Evolutionary conservation across 78 protist species (phyloP).

Genomic region (Dictyostelium intermedium): DNA sequence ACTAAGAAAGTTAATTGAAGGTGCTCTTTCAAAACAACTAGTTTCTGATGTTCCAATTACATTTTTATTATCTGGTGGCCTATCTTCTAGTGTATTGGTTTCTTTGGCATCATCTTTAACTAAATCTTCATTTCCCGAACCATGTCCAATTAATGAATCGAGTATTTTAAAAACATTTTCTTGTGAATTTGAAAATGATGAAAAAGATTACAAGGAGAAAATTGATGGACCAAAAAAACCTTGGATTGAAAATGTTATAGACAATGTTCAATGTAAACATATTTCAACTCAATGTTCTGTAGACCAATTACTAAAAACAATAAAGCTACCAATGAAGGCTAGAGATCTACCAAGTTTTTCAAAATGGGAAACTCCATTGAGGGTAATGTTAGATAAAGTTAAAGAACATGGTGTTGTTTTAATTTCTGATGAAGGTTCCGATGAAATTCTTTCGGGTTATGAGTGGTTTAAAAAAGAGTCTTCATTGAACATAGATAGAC

Average conservation of each 20-base stretch:
- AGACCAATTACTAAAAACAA: background rate
- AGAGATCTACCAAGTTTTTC: slow-evolving; percentile 1
- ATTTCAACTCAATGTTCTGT: background rate
- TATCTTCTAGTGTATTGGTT: background rate
- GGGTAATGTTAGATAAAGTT: slow-evolving; percentile 81
- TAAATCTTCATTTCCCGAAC: background rate
- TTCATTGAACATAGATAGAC: background rate
- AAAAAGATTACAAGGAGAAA: background rate
- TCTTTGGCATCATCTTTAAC: background rate
- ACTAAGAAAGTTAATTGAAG: background rate
- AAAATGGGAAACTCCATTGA: slow-evolving; percentile 86
- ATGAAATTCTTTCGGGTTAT: slow-evolving; percentile 85
- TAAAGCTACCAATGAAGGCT: background rate
- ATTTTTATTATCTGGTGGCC: slow-evolving; percentile 3
- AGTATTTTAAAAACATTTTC: slow-evolving; percentile 6
- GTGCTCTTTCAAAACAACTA: background rate
- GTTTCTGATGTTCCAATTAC: slow-evolving; percentile 10
- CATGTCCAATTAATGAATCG: background rate
- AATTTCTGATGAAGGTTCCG: slow-evolving; percentile 94
- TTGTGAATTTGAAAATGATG: background rate
- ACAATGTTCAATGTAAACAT: background rate
- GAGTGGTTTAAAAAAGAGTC: background rate
- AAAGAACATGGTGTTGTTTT: slow-evolving; percentile 89
- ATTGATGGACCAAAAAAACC: background rate
- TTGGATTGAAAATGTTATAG: background rate